Evolutionary conservation across 768 basidiomycete species (phyloP).

Genomic region (Termitomyces sp.): DNA sequence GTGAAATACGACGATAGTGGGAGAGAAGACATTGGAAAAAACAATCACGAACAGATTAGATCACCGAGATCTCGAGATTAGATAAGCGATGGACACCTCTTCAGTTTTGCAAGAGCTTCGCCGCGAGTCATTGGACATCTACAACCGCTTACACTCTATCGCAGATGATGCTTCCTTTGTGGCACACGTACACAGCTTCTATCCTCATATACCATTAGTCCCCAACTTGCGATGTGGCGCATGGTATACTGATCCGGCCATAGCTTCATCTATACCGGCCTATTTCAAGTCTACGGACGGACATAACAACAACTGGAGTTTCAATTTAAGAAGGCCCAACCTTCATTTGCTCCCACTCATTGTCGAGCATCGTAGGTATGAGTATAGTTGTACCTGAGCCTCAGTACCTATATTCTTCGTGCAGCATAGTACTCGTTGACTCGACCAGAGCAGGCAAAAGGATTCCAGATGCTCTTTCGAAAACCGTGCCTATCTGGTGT

Average conservation of each 20-base stretch:
- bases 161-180: constrained; percentile 74
- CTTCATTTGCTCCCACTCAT: constrained; percentile 66
- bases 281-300: constrained; percentile 96
- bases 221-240: constrained; percentile 93
- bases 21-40: constrained; percentile 3
- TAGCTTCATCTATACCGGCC: constrained; percentile 40
- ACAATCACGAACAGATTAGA: constrained; percentile 6
- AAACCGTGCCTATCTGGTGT: constrained; percentile 95
- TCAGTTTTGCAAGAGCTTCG: constrained; percentile 46
- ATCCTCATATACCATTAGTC: constrained; percentile 36
- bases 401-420: neutral
- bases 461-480: constrained; percentile 89
- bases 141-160: constrained; percentile 86
- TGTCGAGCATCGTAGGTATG: constrained; percentile 53
- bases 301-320: constrained; percentile 79
- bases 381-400: neutral
- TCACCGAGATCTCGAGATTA: constrained; percentile 5
- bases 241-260: constrained; percentile 81
- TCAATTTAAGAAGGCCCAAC: constrained; percentile 81
- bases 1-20: constrained; percentile 6
- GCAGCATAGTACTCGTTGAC: constrained; percentile 80
- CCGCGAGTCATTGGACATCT: constrained; percentile 70
- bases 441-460: constrained; percentile 92
- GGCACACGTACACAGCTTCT: constrained; percentile 16
- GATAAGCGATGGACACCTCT: constrained; percentile 11